Evolutionary conservation across 2,329 filamentous ascomycete species (phyloP), one percentile per base, ranked within the genome.

Genomic region (Colletotrichum tropicicola): DNA sequence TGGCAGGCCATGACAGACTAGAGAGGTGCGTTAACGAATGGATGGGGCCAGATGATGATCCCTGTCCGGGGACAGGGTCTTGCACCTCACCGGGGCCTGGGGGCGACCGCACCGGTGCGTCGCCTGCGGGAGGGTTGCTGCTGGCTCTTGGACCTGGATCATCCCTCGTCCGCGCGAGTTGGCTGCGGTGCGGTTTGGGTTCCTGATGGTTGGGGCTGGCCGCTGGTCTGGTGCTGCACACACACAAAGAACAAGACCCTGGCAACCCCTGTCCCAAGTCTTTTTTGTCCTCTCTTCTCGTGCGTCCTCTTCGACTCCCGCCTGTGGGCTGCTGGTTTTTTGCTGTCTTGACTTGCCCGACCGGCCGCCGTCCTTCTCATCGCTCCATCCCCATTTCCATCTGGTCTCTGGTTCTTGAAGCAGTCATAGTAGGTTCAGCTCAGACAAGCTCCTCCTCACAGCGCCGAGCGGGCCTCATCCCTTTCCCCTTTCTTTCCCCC

Each of bases 1-100:
- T 62, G 51, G 39, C 43, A 62, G 52, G 30, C 45, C 51, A 37
- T 60, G 43, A 49, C 32, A 49, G 45, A 23, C 55, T 49, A 51
- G 43, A 13, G 30, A 52, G 49, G 25, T 63, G 59, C 52, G 45
- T 59, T 61, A 37, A 61, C 57, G 59, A 49, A 66, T 64, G 19
- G 39, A 58, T 45, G 49, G 59, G 51, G 41, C 59, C 25, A 48
- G 43, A 39, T 48, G 59, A 64, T 53, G 59, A 66, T 58, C 63
- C 59, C 59, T 66, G 63, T 59, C 39, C 28, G n/a, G 47, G 37
- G 59, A 62, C 63, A 64, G 63, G 63, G 63, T 59, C 63, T 58
- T 17, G 47, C 39, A 47, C 52, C 49, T 65, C 61, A 44, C 27
- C 23, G 37, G 15, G 48, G 56, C 41, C 48, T 54, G 27, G 60